Conservation (phyloP, 2,329 filamentous ascomycete genomes). For the Scytalidium sp. region DNA sequence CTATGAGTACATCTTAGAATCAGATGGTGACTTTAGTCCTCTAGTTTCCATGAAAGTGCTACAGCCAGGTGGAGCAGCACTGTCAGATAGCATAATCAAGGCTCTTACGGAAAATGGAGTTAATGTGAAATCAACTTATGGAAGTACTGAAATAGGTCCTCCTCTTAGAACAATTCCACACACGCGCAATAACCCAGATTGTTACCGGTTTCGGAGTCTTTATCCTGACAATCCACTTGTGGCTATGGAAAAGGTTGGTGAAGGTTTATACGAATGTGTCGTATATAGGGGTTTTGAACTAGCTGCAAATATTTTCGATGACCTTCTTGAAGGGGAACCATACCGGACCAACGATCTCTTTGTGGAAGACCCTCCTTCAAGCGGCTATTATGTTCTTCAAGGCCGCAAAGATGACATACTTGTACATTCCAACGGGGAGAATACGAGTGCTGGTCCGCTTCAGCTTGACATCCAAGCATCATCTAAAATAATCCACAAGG, state of each 20-base stretch:
- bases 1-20: conserved; percentile 23
- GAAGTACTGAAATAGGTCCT: conserved; percentile 30
- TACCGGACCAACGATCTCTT: conserved; percentile 29
- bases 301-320: conserved; percentile 29
- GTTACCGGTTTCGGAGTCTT: conserved; percentile 25
- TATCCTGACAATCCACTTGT: conserved; percentile 24
- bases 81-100: conserved; percentile 22
- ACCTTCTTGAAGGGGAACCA: conserved; percentile 19
- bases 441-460: conserved; percentile 24
- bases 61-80: conserved; percentile 27
- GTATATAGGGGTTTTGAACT: conserved; percentile 28
- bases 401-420: conserved; percentile 30
- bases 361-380: conserved; percentile 25
- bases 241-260: conserved; percentile 26
- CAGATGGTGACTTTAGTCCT: conserved; percentile 22
- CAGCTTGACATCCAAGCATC: conserved; percentile 25
- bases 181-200: conserved; percentile 21
- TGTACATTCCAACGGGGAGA: conserved; percentile 29
- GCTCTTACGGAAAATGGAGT: conserved; percentile 21
- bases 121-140: conserved; percentile 31
- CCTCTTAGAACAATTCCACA: conserved; percentile 27
- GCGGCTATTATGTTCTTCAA: conserved; percentile 25
- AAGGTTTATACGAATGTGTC: conserved; percentile 27
- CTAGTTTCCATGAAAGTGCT: conserved; percentile 25
- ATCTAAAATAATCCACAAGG: conserved; percentile 19